These are phyloP conservation scores for Tremella yokohamensis DNA, from an alignment of 768 basidiomycete genomes.

Conservation along the genomic window DNA sequence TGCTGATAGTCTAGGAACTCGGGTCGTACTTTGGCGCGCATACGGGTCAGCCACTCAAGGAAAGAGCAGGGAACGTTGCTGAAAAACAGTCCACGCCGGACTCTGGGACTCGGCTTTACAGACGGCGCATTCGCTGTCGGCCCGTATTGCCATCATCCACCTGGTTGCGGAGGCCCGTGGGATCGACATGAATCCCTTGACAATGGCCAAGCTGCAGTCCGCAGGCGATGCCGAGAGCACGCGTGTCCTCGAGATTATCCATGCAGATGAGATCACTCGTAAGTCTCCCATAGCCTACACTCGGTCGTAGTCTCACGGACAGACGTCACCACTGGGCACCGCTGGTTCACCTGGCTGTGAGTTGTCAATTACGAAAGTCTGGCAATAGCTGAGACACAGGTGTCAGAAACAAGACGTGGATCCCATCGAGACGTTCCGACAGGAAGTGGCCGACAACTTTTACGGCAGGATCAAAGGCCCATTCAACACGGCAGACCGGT, in stretches of 20 bases:
- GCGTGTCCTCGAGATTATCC: conserved; percentile 67
- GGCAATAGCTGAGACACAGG: conserved; percentile 7
- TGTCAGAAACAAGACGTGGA: conserved; percentile 51
- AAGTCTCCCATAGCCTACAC: not conserved
- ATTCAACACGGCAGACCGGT: conserved; percentile 72
- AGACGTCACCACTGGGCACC: conserved; percentile 75
- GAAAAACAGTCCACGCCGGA: conserved; percentile 64
- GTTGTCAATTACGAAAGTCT: conserved; percentile 53
- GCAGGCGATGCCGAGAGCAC: conserved; percentile 67
- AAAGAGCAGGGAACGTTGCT: not conserved
- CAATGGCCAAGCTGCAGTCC: conserved; percentile 67
- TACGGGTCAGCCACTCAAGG: conserved; percentile 15
- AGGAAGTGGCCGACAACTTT: conserved; percentile 68
- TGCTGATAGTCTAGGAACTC: conserved; percentile 22
- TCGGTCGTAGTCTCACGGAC: conserved; percentile 25
- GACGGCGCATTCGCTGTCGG: conserved; percentile 65
- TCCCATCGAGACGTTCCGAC: conserved; percentile 65
- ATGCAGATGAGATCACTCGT: conserved; percentile 68
- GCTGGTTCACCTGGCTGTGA: conserved; percentile 79
- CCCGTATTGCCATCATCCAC: conserved; percentile 77
- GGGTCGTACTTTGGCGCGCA: conserved; percentile 66
- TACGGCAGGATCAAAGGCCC: conserved; percentile 64
- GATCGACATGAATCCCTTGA: conserved; percentile 75
- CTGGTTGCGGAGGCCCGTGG: conserved; percentile 81
- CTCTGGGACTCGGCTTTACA: conserved; percentile 74